Percentiles rank a stretch among this genome's conserved stretches.
Conservation (phyloP, 305 asterid genomes). For the Solanum hybrid region DNA sequence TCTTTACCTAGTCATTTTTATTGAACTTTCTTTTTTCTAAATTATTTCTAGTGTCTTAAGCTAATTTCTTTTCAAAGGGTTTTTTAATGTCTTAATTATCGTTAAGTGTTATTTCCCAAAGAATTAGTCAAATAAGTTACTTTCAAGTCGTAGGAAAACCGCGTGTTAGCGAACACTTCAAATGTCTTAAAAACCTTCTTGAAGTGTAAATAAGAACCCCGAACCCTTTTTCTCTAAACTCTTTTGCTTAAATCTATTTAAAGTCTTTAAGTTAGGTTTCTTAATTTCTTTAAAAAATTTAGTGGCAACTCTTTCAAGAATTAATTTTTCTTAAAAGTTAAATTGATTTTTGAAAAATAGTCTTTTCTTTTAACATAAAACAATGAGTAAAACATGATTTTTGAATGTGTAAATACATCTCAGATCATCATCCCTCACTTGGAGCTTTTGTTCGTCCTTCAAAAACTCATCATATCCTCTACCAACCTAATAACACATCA, state of each 20-base stretch:
- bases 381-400: not conserved
- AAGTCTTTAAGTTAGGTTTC: not conserved
- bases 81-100: not conserved
- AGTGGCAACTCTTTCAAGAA: not conserved
- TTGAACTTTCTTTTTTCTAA: not conserved
- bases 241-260: not conserved
- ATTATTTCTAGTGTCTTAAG: not conserved
- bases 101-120: not conserved
- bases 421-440: not conserved
- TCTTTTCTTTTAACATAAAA: not conserved
- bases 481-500: not conserved
- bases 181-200: not conserved
- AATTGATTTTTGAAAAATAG: not conserved
- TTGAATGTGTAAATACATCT: not conserved
- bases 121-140: not conserved
- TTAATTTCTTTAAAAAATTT: too few species aligned
- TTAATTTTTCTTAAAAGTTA: too few species aligned
- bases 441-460: not conserved
- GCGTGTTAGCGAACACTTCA: not conserved
- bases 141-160: not conserved
- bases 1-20: not conserved
- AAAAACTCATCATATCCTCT: not conserved
- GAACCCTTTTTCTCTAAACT: not conserved
- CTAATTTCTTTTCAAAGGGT: not conserved
- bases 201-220: not conserved